phyloP scores from a whole-genome alignment of 768 basidiomycete genomes.

The Agaricus sinodeliciosus region DNA sequence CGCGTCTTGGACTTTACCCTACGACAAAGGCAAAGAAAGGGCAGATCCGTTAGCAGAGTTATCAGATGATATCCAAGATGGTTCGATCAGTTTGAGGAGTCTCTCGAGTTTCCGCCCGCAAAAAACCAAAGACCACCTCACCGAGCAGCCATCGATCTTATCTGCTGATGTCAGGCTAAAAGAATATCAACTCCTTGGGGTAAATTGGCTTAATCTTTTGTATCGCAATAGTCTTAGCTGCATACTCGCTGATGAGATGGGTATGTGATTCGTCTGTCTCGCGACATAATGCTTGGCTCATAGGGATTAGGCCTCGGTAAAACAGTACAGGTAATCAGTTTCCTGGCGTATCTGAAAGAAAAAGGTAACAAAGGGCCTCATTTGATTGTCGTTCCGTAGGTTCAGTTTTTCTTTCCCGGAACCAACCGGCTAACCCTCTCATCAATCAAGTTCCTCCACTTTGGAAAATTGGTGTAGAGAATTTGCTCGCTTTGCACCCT shows the following conservation, averaged over 20 bases:
- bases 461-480: slow-evolving; percentile 99
- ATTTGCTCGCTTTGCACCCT: slow-evolving; percentile 85
- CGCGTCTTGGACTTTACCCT: slow-evolving; percentile 60
- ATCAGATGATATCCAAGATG: slow-evolving; percentile 45
- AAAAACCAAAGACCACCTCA: slow-evolving; percentile 58
- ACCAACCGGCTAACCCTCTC: too few species aligned
- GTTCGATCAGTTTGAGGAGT: slow-evolving; percentile 51
- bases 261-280: slow-evolving; percentile 37
- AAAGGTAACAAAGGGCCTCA: slow-evolving; percentile 77
- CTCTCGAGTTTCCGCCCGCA: slow-evolving; percentile 34
- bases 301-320: slow-evolving; percentile 79
- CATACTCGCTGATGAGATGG: slow-evolving; percentile 99
- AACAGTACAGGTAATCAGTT: slow-evolving; percentile 97
- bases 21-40: slow-evolving; percentile 34
- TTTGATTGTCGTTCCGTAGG: slow-evolving; percentile 92
- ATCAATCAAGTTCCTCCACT: slow-evolving; percentile 70
- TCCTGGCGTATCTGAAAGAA: slow-evolving; percentile 86
- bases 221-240: slow-evolving; percentile 80
- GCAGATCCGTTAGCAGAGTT: slow-evolving; percentile 15
- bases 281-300: slow-evolving; percentile 5
- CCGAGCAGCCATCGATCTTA: slow-evolving; percentile 65
- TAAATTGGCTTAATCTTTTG: slow-evolving; percentile 93
- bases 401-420: slow-evolving; percentile 13
- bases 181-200: slow-evolving; percentile 95
- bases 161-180: slow-evolving; percentile 71